Base-by-base conservation (phyloP, 2,329 filamentous ascomycete genomes). In the Rutstroemia sp. region DNA sequence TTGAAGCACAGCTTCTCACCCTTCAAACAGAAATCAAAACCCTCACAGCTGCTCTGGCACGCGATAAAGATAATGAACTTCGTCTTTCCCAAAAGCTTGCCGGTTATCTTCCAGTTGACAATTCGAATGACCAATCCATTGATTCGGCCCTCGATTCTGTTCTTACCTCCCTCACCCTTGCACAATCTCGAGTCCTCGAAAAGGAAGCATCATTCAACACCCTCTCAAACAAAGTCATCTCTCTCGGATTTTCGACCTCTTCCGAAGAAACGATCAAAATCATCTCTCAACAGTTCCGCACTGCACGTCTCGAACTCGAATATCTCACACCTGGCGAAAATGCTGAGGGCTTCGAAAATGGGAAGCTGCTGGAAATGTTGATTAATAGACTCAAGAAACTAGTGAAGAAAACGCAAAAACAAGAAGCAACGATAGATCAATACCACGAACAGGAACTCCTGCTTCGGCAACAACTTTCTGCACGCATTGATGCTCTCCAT, bases 311-410 rank as follows among this genome's bases (percentile, higher is more conserved):
- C 0, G 81, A 85, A 61, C 75, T 85, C 2, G 82, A 85, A 66
- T 84, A 84, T 63, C 73, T 84, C 19, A 79, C 76, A 0, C 82
- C 82, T 0, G 82, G 81, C 5, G 82, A 85, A 65, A 71, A 78
- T n/a, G 64, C 74, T 0, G 76, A 76, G 50, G 81, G 81, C 2
- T 70, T 69, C 48, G 67, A 69, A 48, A 69, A 70, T 44, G 77
- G 77, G 0, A 75, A 79, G 51, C 74, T 85, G 0, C 73, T 86
- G 0, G 78, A 81, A 56, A 73, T 83, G 12, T 66, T 84, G 5
- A 73, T 84, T 0, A 65, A 65, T 0, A 72, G 76, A 0, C 73
- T 85, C 2, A 76, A 78, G 2, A 71, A 73, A 14, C 73, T 84
- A 34, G 70, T 76, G 1, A 73, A 72, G 45, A 73, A 72, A 53